phyloP scores from a whole-genome alignment of 345 rosid genomes.

The Nephelium lappaceum region DNA sequence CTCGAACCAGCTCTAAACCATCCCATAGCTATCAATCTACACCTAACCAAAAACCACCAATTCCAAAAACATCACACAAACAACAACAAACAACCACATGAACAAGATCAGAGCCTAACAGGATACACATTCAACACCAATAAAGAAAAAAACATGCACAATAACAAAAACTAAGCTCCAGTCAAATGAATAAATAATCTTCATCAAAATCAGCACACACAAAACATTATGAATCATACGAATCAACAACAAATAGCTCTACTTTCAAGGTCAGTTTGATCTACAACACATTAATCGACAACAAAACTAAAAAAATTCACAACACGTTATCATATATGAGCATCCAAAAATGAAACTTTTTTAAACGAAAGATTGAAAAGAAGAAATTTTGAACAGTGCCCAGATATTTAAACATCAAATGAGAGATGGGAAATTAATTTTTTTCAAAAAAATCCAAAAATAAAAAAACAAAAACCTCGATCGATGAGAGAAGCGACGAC shows the following conservation, averaged over 20 bases:
- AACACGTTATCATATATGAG: background rate
- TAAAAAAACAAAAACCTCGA: background rate
- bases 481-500: slow-evolving; percentile 3
- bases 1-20: slow-evolving; percentile 73
- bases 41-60: background rate
- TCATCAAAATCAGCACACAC: slow-evolving; percentile 2
- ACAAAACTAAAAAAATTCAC: background rate
- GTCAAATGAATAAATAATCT: background rate
- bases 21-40: slow-evolving; percentile 47
- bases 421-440: slow-evolving; percentile 1
- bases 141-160: background rate
- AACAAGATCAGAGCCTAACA: background rate
- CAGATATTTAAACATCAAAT: background rate
- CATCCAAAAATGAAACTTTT: background rate
- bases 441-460: too few relatives aligned
- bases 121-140: background rate
- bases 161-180: background rate
- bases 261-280: background rate
- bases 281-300: background rate
- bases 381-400: background rate
- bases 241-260: background rate
- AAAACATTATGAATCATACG: background rate
- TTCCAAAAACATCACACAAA: background rate
- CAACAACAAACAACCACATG: slow-evolving; percentile 3
- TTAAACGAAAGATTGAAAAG: background rate